Conservation (phyloP, 2,329 filamentous ascomycete genomes). For the Xylaria sp. region DNA sequence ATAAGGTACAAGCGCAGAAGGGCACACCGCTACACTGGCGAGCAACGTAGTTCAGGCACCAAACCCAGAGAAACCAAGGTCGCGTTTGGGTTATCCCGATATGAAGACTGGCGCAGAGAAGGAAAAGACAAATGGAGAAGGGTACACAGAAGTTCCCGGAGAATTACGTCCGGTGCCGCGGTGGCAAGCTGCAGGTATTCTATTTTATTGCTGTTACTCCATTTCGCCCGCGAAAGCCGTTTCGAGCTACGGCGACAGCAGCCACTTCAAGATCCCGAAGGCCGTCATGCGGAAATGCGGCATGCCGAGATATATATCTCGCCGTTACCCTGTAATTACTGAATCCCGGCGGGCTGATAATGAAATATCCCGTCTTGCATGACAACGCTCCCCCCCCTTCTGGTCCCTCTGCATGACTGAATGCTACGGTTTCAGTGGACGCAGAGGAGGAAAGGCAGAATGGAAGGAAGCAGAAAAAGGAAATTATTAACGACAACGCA, state of each 20-base stretch:
- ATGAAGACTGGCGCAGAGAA: neutral
- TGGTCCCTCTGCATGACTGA: neutral
- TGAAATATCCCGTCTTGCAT: neutral
- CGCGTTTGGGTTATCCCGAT: neutral
- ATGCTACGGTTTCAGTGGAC: constrained; percentile 2
- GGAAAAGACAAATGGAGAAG: neutral
- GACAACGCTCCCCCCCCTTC: neutral
- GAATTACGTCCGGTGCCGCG: constrained; percentile 14
- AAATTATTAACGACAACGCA: constrained; percentile 4
- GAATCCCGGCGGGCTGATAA: neutral
- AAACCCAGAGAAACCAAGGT: neutral
- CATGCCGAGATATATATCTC: constrained; percentile 2
- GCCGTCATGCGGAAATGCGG: constrained; percentile 15
- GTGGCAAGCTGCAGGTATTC: constrained; percentile 27
- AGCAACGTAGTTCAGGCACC: neutral
- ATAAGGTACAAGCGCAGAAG: constrained; percentile 6
- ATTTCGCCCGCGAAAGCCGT: neutral
- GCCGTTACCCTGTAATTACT: neutral
- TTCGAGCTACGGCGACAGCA: neutral
- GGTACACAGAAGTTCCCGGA: neutral
- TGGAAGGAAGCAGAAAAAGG: constrained; percentile 7
- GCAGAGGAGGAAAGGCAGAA: neutral
- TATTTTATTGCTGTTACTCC: neutral
- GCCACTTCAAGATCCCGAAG: neutral
- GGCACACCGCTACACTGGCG: constrained; percentile 3